Base-by-base conservation (phyloP, 192 early-diverging fungal genomes). In the Coemansia sp. region DNA sequence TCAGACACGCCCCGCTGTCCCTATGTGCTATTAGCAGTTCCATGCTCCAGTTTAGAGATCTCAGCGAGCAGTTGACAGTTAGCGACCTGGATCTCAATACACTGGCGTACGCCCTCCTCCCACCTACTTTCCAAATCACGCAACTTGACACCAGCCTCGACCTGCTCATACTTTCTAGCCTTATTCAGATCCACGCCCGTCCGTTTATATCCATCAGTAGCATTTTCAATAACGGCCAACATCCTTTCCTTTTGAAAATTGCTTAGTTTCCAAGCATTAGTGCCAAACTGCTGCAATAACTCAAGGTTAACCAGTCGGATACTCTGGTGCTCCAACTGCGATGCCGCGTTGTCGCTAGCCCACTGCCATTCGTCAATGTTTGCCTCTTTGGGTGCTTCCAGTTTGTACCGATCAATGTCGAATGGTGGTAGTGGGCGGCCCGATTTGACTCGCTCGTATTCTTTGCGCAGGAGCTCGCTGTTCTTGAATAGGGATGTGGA, bases 311-410 rank as follows among this genome's bases (percentile, higher is more conserved):
- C 72, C 22, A 74, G 40, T 18, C 82, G 66, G 18, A 74, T 76
- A 15, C 15, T 40, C 46, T 85, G 82, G 72, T 85, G 82, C 66
- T 85, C 82, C 42, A 85, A 71, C 69, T 85, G 82, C 12, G 82
- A 63, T 5, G 78, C 78, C 4, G 82, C 82, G 15, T 85, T 85
- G 36, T 76, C 71, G 16, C 74, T 72, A 3, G 78, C 78, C 31
- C 15, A 20, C 40, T 34, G 47, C 82, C 82, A 85, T 24, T 43
- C 68, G 10, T 77, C 74, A 3, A 42, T 16, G n/a, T 29, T 43
- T 1, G 49, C 29, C 3, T 38, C 62, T 24, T 42, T 57, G 2
- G 81, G 81, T 8, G 73, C 42, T 24, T 73, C 74, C 1, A 84
- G 74, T 16, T 85, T 85, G 75, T 85, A 85, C 29, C 82, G 34